These are phyloP conservation scores for Cytospora piceae DNA, from an alignment of 2,329 filamentous ascomycete genomes.

Conservation along the genomic window DNA sequence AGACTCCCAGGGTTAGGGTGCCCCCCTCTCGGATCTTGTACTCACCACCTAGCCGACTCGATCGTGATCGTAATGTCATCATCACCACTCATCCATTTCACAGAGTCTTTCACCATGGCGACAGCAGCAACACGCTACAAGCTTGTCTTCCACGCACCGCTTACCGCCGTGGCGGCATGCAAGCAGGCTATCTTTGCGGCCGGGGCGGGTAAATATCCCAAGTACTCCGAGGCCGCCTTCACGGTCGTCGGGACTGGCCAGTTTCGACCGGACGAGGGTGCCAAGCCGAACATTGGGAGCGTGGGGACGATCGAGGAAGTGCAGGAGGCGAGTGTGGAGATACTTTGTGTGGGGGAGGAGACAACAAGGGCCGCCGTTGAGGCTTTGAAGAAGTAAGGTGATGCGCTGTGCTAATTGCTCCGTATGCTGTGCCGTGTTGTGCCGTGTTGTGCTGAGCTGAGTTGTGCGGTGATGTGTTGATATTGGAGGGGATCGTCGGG, in stretches of 20 bases:
- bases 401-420: neutral
- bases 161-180: slow-evolving; percentile 48
- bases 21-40: neutral
- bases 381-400: slow-evolving; percentile 65
- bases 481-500: neutral
- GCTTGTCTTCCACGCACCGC: slow-evolving; percentile 56
- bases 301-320: slow-evolving; percentile 61
- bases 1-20: neutral
- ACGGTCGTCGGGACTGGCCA: slow-evolving; percentile 61
- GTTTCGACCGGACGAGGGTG: slow-evolving; percentile 64
- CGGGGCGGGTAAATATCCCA: slow-evolving; percentile 59
- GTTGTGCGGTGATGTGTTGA: neutral
- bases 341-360: slow-evolving; percentile 63
- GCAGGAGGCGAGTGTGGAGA: slow-evolving; percentile 66
- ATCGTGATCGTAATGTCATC: neutral
- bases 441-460: too few relatives aligned
- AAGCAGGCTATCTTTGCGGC: slow-evolving; percentile 61
- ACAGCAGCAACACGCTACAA: slow-evolving; percentile 33
- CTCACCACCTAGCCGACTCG: too few relatives aligned
- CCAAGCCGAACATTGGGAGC: slow-evolving; percentile 66
- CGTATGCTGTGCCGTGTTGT: neutral
- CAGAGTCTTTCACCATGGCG: slow-evolving; percentile 5
- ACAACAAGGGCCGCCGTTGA: slow-evolving; percentile 59
- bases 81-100: neutral
- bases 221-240: slow-evolving; percentile 61